Base-by-base conservation (phyloP, 2,329 filamentous ascomycete genomes). In the Penicillium sp. region DNA sequence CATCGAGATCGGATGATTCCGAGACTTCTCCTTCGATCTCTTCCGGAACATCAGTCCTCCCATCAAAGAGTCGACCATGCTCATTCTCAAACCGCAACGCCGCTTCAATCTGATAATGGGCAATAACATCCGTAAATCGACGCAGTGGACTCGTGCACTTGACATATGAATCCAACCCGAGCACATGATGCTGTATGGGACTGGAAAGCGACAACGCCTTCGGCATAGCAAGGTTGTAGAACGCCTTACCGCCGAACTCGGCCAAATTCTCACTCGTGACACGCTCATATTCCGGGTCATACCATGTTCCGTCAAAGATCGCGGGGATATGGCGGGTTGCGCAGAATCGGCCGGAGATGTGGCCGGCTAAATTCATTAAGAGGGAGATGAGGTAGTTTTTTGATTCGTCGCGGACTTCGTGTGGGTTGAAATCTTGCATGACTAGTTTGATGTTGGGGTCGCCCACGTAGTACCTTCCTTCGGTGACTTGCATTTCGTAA, bases 51-150 rank as follows among this genome's bases (percentile, higher is more conserved):
- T 67, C 64, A 3, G 60, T 50, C 5, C 60, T 58, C 23, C 64
- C 65, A 41, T 75, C 59, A 20, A 82, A 69, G n/a, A 63, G 72
- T 17, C 68, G 65, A 12, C 77, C 76, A 4, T 74, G 72, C 24
- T 68, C 61, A 9, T 78, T 75, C 67, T 86, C 84, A 54, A 80
- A 76, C 9, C 81, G 80, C 33, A 87, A 60, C 1, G 81, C 83
- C 6, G 83, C 80, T 71, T 86, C 83, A 40, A 86, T 84, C 58
- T 87, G 84, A 77, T 84, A 87, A 63, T 86, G 84, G 9, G 77
- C 72, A 39, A 87, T 74, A 64, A 87, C 76, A 66, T 87, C 84
- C 40, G 74, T 75, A 65, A 81, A 86, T 30, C 84, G 77, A 44
- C 84, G 80, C 18, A 87, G 73, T 1, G 84, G 84, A 61, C 80